Base-by-base conservation (phyloP, 176 grass and related monocot species). In the Hordeum marinum region DNA sequence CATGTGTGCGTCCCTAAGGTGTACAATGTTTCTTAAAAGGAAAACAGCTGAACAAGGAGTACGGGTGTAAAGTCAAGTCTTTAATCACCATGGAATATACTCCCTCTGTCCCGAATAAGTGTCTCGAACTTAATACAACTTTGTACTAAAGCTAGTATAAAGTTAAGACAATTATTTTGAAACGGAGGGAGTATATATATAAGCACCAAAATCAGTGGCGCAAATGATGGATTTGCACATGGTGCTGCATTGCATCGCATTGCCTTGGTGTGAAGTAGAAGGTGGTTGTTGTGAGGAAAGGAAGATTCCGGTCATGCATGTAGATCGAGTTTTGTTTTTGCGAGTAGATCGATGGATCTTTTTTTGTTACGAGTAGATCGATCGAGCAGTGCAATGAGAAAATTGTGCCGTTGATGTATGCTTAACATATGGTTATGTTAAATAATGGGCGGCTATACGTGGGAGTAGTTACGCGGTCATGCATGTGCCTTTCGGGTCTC, bases 221-320 rank as follows among this genome's bases (percentile, higher is more conserved):
- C 52, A 29, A 31, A 60, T 72, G 25, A 65, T 80, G 77, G 15
- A 8, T 65, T 40, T 31, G 60, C 61, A 62, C 61, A 41, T 80
- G 77, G 77, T 2, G 37, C 24, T 63, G 26, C 78, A 75, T 75
- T 52, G 62, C 26, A 67, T 81, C 50, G 62, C 41, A 20, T 48
- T 18, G 48, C 48, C 48, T 52, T 52, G 48, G 48, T 81, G 15
- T 75, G 25, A 52, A 75, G 72, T 48, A 23, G 18, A 24, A 79
- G 77, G 59, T 79, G 35, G 54, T 59, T 80, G 27, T 68, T 81
- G 18, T 65, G 79, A 63, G 63, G 79, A 34, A 68, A 63, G 42
- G 63, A 80, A 68, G 78, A 80, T 81, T 81, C 79, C 79, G 35
- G 41, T 50, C 39, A n/a, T n/a, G n/a, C n/a, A n/a, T n/a, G n/a